Evolutionary conservation across 257 asterid species (phyloP).

Genomic region (Solanum bulbocastanum): DNA sequence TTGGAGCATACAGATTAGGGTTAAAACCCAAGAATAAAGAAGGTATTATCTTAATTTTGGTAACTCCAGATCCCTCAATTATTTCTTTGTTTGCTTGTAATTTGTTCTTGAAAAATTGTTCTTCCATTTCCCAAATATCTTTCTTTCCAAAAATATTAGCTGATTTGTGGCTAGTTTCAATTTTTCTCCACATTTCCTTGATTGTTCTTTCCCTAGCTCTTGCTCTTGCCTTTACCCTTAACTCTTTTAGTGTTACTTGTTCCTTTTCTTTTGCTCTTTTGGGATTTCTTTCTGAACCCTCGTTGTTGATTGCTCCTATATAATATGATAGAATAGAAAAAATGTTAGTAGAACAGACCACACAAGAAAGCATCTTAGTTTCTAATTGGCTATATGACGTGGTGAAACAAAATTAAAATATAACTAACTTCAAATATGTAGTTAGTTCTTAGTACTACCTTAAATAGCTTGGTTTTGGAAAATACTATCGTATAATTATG

Average conservation of each 20-base stretch:
- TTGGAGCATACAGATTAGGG: slow-evolving; percentile 18
- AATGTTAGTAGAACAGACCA: neutral
- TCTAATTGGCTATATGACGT: too few relatives aligned
- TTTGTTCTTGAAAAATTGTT: neutral
- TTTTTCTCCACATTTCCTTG: slow-evolving; percentile 31
- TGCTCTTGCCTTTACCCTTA: slow-evolving; percentile 75
- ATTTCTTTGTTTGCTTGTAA: slow-evolving; percentile 10
- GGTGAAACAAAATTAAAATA: too few relatives aligned
- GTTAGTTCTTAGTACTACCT: neutral
- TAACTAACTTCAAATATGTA: too few relatives aligned
- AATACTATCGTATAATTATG: neutral
- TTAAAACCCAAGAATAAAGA: slow-evolving; percentile 24
- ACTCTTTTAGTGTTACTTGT: slow-evolving; percentile 18
- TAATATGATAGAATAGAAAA: neutral
- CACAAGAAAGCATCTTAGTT: neutral
- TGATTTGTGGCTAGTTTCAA: neutral
- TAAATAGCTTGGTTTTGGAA: neutral
- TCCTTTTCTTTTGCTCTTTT: neutral
- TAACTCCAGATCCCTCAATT: slow-evolving; percentile 22
- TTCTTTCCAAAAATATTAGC: neutral
- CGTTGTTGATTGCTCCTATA: neutral
- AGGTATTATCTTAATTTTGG: slow-evolving; percentile 20
- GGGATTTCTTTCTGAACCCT: neutral
- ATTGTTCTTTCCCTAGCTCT: slow-evolving; percentile 86
- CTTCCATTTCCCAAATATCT: neutral